Base-by-base conservation (phyloP, 1,284 basidiomycete species). In the Fomitopsis schrenkii region DNA sequence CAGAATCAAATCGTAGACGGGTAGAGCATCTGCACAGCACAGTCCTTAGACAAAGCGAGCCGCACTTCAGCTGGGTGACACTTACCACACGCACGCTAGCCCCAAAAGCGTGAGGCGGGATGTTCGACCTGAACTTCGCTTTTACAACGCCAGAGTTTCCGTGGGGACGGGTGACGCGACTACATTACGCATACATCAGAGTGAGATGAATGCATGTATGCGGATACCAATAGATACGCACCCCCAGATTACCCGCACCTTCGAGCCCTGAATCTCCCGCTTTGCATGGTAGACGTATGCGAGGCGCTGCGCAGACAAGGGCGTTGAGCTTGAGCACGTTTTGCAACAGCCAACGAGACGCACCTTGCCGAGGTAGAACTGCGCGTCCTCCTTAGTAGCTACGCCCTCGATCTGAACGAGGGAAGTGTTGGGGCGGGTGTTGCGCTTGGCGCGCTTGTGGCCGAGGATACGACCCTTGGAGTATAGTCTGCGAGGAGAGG, bases 351-450 rank as follows among this genome's bases (percentile, higher is more conserved):
- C 19, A 30, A 6, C 22, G 8, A 17, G 52, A 70, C 87, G 71
- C 70, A 97, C 95, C 91, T 99, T 99, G 77, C 97, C 97, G 66
- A 98, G 88, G 86, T 99, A 99, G 81, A 95, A 97, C 77, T 96
- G 91, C 58, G 96, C 94, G 72, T 97, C 95, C 82, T 97, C 88
- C 80, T 95, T 93, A 72, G 82, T 90, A 71, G 89, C 87, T 62
- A 98, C 96, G 76, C 97, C 97, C 83, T 99, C 97, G 76, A 99
- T 95, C 81, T 97, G 94, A 75, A 99, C 80, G 72, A 99, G 88
- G 63, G 95, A 94, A 68, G 95, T 97, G 85, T 97, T 97, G 75
- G 95, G 95, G 75, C 90, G 86, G 67, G 91, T 85, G 85, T 97
- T 98, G 77, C 94, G 91, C 86, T 98, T 98, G 71, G 93, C 95